Conservation (phyloP, 345 rosid genomes). For the Linum lewisii region DNA sequence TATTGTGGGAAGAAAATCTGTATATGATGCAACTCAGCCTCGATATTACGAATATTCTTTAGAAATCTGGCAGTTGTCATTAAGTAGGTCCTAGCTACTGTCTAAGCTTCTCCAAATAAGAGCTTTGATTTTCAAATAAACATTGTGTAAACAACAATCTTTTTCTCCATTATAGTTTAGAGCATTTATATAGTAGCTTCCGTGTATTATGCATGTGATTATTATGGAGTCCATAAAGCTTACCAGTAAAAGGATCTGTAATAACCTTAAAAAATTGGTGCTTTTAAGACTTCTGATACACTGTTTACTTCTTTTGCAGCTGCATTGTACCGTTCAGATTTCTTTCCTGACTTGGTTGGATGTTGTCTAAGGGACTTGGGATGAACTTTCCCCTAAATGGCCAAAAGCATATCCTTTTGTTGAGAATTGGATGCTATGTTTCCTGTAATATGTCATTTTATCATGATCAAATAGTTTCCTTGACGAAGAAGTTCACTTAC, state of each 20-base stretch:
- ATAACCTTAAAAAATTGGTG: not conserved
- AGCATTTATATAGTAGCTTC: not conserved
- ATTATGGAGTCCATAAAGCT: not conserved
- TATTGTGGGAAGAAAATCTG: too few species aligned
- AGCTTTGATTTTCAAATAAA: too few species aligned
- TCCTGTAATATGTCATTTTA: not conserved
- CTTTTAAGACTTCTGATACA: not conserved
- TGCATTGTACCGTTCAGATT: slow-evolving; percentile 87
- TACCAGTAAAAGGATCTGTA: not conserved
- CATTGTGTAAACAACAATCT: not conserved
- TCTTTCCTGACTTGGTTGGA: slow-evolving; percentile 99
- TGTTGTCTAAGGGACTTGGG: slow-evolving; percentile 84
- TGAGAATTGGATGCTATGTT: not conserved
- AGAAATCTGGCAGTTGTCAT: too few species aligned
- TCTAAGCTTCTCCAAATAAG: too few species aligned
- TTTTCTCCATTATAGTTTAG: not conserved
- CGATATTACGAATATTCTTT: too few species aligned
- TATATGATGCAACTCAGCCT: too few species aligned
- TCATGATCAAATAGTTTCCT: slow-evolving; percentile 30
- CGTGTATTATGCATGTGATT: not conserved
- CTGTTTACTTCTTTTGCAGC: slow-evolving; percentile 37
- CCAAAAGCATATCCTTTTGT: slow-evolving; percentile 93
- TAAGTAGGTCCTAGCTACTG: too few species aligned
- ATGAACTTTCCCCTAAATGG: slow-evolving; percentile 99
- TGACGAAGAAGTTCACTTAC: slow-evolving; percentile 65